Base-by-base conservation (phyloP, 2,329 filamentous ascomycete species). In the Didymella pinodella region DNA sequence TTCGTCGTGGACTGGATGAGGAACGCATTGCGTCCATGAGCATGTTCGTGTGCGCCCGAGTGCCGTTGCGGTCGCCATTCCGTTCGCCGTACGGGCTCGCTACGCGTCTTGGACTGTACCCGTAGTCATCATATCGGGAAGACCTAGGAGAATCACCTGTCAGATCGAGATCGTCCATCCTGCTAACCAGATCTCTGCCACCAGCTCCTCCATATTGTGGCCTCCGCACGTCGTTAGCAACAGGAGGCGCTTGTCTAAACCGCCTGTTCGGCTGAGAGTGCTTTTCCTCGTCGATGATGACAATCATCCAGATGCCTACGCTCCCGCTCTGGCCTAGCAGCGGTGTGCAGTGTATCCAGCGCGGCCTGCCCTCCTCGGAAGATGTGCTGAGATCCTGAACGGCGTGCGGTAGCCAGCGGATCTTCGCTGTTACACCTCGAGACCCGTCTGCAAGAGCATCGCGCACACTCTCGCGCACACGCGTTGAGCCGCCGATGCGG, bases 271-370 rank as follows among this genome's bases (percentile, higher is more conserved):
- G 63, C 7, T 56, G 53, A 1, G 50, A 14, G 14, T 64, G 51
- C 20, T 74, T 74, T n/a, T 76, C 73, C 52, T 75, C 87, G 62
- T 92, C 88, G 3, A 91, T 86, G 14, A 93, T 81, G 0, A 92
- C 83, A 6, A 92, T 82, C 88, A 93, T 90, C 90, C 90, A 93
- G 0, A 92, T 89, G 16, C 90, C 90, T 0, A 93, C 86, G 3
- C 84, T 80, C 1, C 88, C 87, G 62, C 88, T 88, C 41, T 83
- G 82, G 2, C 89, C 89, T 3, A 90, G 76, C 3, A 93, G 78
- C 2, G 90, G 90, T 22, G 90, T 93, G 70, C 89, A 90, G 73
- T 93, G 90, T 40, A 93, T 89, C 90, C 90, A 93, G 43, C 89
- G 83, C 48, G 84, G 83, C 18, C 88, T 83, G 0, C 89, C 90